Percentiles rank a stretch among this genome's conserved stretches.
These are phyloP conservation scores for Dothideomycetes sp. DNA, from an alignment of 2,329 filamentous ascomycete genomes.

Conservation along the genomic window DNA sequence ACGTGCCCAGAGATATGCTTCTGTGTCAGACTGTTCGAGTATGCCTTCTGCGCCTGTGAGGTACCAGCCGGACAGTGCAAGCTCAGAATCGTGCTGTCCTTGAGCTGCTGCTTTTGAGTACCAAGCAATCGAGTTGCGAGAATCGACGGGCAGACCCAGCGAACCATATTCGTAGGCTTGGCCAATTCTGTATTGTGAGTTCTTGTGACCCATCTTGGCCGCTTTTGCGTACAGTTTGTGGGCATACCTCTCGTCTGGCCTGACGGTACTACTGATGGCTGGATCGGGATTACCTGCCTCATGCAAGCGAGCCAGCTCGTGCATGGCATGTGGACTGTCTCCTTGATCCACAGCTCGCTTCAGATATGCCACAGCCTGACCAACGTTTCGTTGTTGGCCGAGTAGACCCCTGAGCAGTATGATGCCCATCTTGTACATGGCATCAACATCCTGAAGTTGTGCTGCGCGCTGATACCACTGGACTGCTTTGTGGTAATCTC, in stretches of 20 bases:
- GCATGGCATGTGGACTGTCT: constrained; percentile 89
- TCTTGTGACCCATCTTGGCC: constrained; percentile 85
- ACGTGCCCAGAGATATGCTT: constrained; percentile 93
- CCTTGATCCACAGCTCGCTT: constrained; percentile 86
- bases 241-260: constrained; percentile 75
- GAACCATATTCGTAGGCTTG: constrained; percentile 83
- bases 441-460: constrained; percentile 77
- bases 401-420: constrained; percentile 87
- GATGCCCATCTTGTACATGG: constrained; percentile 98
- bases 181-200: constrained; percentile 83
- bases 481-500: constrained; percentile 85
- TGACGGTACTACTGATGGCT: constrained; percentile 56
- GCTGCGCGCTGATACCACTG: constrained; percentile 97
- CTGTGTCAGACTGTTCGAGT: constrained; percentile 82
- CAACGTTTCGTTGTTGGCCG: constrained; percentile 72
- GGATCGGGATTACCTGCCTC: constrained; percentile 50
- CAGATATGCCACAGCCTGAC: constrained; percentile 84
- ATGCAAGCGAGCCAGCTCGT: constrained; percentile 66
- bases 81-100: constrained; percentile 86
- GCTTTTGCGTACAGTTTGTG: constrained; percentile 75
- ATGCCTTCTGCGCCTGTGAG: constrained; percentile 83
- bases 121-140: constrained; percentile 81
- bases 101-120: constrained; percentile 86
- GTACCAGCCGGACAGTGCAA: constrained; percentile 53
- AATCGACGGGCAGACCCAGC: constrained; percentile 73